Conservation (phyloP, 495 filamentous ascomycete species). For the Aeminium ludgeri region DNA sequence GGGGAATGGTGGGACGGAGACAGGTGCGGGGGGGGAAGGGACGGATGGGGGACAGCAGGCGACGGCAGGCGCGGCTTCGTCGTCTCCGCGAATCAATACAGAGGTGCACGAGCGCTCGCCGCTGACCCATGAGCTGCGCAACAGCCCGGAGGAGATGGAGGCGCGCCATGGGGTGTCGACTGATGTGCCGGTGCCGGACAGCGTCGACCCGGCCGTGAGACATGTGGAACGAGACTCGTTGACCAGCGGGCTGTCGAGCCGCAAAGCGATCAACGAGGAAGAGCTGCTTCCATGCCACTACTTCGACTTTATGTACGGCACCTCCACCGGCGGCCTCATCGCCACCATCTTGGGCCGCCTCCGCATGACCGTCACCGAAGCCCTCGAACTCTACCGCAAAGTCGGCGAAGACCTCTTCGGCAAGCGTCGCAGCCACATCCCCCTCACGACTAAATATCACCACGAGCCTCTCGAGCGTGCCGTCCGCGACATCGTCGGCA, state of each 20-base stretch:
- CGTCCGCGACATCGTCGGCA: slow-evolving; percentile 25
- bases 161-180: neutral
- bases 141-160: neutral
- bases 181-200: neutral
- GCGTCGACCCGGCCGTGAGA: no score
- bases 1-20: neutral
- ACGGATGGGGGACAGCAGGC: neutral
- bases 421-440: slow-evolving; percentile 20
- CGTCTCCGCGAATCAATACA: no score
- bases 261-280: slow-evolving; percentile 17
- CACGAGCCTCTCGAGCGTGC: slow-evolving; percentile 28
- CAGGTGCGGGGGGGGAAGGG: neutral
- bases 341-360: slow-evolving; percentile 38
- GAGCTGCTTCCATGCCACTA: slow-evolving; percentile 30
- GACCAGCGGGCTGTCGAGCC: neutral
- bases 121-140: neutral
- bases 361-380: slow-evolving; percentile 36
- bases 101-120: neutral
- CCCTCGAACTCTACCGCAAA: slow-evolving; percentile 30
- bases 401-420: slow-evolving; percentile 33
- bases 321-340: slow-evolving; percentile 32
- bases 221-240: no score
- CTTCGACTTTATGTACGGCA: slow-evolving; percentile 34
- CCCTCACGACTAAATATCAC: slow-evolving; percentile 28
- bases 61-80: neutral